phyloP scores from a whole-genome alignment of 345 rosid genomes.

The Eucalyptus polyanthemos region DNA sequence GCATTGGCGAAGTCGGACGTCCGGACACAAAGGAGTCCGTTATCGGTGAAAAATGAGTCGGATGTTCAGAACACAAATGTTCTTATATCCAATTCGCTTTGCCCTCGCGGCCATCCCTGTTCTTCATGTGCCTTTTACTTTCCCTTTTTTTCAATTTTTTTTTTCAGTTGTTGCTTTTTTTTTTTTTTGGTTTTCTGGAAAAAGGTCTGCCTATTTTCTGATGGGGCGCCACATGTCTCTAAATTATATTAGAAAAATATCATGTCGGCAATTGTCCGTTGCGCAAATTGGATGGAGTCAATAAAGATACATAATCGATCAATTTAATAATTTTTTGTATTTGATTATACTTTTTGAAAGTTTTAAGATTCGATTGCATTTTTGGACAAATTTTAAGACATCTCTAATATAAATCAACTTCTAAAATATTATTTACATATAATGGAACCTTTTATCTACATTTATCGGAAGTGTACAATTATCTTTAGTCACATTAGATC shows the following conservation, averaged over 20 bases:
- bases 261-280: fast-evolving
- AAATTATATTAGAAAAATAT: neutral
- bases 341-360: neutral
- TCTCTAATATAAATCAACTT: neutral
- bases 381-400: neutral
- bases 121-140: neutral
- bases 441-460: neutral
- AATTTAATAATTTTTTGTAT: neutral
- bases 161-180: no score
- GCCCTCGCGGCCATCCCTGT: neutral
- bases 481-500: neutral
- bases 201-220: neutral
- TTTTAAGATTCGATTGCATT: neutral
- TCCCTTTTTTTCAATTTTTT: no score
- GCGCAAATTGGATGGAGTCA: neutral
- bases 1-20: neutral
- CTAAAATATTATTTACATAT: neutral
- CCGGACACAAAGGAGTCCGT: neutral
- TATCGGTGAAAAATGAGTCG: neutral
- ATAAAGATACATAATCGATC: neutral
- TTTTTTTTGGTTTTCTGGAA: neutral
- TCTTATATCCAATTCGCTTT: neutral
- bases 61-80: neutral
- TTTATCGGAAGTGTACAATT: neutral
- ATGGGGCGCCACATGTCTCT: neutral